Conservation (phyloP, 1,139 yeast species). For the Pichia sp. region DNA sequence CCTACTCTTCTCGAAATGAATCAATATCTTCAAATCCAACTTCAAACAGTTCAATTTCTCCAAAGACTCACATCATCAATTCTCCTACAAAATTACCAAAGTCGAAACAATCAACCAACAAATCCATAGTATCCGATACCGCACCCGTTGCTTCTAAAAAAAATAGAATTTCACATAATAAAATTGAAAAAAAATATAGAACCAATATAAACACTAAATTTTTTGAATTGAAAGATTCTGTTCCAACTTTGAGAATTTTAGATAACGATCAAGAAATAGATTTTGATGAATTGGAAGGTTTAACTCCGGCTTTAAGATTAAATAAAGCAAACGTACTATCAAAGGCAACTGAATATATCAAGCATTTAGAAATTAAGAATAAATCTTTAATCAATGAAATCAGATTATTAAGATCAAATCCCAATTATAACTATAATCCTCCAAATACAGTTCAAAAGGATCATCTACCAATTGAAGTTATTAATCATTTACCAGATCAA, state of each 20-base stretch:
- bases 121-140: slow-evolving; percentile 22
- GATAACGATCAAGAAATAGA: slow-evolving; percentile 25
- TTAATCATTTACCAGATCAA: slow-evolving; percentile 9
- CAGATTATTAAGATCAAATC: slow-evolving; percentile 9
- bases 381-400: slow-evolving; percentile 46
- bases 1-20: neutral
- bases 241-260: slow-evolving; percentile 53
- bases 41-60: neutral
- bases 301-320: slow-evolving; percentile 78
- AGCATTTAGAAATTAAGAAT: slow-evolving; percentile 72
- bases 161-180: slow-evolving; percentile 62
- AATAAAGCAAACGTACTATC: slow-evolving; percentile 85
- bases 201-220: slow-evolving; percentile 68
- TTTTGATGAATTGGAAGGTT: slow-evolving; percentile 58
- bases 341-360: slow-evolving; percentile 86
- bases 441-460: neutral
- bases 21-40: neutral
- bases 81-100: neutral
- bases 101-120: neutral
- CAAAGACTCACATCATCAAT: neutral
- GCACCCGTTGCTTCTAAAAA: slow-evolving; percentile 20
- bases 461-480: slow-evolving; percentile 10
- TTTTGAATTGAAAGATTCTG: slow-evolving; percentile 59
- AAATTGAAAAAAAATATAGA: slow-evolving; percentile 71
- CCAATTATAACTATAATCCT: slow-evolving; percentile 5